These are phyloP conservation scores for Urochloa ruziziensis DNA, from an alignment of 176 grass and related monocot genomes.

Conservation along the genomic window DNA sequence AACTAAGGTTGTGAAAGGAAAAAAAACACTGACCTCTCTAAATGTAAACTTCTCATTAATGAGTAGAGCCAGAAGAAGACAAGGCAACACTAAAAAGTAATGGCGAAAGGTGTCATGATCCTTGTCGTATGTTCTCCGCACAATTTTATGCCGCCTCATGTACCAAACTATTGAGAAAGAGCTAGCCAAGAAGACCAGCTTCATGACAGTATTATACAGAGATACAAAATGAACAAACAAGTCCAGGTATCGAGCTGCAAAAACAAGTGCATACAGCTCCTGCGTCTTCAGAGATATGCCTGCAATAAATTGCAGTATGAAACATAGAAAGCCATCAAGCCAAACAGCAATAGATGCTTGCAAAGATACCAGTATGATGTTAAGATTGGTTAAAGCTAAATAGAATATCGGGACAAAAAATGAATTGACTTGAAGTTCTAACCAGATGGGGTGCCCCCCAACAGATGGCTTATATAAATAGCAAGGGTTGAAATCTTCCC, in stretches of 20 bases:
- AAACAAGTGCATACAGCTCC: conserved; percentile 93
- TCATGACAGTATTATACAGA: conserved; percentile 90
- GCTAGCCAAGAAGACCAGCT: conserved; percentile 88
- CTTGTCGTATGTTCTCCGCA: conserved; percentile 85
- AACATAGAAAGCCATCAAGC: neutral
- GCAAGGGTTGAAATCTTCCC: neutral
- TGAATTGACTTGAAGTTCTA: neutral
- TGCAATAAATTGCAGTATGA: conserved; percentile 22
- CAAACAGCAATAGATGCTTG: neutral
- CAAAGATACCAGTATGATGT: neutral
- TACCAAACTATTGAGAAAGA: conserved; percentile 98
- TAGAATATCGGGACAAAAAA: neutral
- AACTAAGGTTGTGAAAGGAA: neutral
- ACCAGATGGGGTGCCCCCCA: no score
- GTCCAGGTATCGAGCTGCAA: conserved; percentile 88
- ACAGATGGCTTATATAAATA: neutral
- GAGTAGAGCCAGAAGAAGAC: conserved; percentile 69
- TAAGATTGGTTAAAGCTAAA: neutral
- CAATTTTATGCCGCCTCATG: conserved; percentile 87
- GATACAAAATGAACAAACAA: conserved; percentile 72
- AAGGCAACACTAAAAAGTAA: conserved; percentile 71
- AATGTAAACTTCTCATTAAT: conserved; percentile 88
- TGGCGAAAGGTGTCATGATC: conserved; percentile 92
- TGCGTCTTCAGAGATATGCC: conserved; percentile 97
- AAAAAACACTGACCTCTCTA: conserved; percentile 58